Evolutionary conservation across 225 moss, liverwort and hornwort species (phyloP).

Genomic region (Asterella californica): DNA sequence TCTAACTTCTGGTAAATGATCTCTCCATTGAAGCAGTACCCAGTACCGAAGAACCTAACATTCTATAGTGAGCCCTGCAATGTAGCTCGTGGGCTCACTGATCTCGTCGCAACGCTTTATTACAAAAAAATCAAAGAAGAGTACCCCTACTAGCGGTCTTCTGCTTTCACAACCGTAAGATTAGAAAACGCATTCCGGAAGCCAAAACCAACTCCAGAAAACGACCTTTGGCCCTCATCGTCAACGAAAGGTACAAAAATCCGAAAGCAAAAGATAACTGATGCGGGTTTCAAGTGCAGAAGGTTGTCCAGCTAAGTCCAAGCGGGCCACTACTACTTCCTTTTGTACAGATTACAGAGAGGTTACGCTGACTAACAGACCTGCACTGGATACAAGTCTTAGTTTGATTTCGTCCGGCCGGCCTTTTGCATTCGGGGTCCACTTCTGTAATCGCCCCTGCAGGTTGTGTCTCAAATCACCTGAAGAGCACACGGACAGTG

Average conservation of each 20-base stretch:
- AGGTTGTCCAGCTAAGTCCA: neutral
- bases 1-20: too few relatives aligned
- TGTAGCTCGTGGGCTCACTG: neutral
- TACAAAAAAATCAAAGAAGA: neutral
- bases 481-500: slow-evolving; percentile 23
- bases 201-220: neutral
- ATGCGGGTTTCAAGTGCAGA: neutral
- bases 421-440: slow-evolving; percentile 62
- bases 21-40: neutral
- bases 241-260: neutral
- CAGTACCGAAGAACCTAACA: neutral
- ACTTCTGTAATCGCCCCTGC: slow-evolving; percentile 91
- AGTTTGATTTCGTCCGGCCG: slow-evolving; percentile 80
- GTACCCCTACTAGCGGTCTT: neutral
- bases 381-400: slow-evolving; percentile 78
- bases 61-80: neutral
- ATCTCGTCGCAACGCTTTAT: neutral
- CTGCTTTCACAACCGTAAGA: neutral
- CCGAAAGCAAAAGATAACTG: neutral
- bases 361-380: slow-evolving; percentile 35
- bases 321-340: neutral
- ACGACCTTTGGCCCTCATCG: neutral
- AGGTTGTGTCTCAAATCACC: slow-evolving; percentile 95
- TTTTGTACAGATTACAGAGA: neutral
- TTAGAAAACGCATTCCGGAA: neutral